Percentiles rank a stretch among this genome's conserved stretches.
Evolutionary conservation across 1,139 yeast genomes (phyloP).

Genomic region (Nakaseomyces uthaithaninus): DNA sequence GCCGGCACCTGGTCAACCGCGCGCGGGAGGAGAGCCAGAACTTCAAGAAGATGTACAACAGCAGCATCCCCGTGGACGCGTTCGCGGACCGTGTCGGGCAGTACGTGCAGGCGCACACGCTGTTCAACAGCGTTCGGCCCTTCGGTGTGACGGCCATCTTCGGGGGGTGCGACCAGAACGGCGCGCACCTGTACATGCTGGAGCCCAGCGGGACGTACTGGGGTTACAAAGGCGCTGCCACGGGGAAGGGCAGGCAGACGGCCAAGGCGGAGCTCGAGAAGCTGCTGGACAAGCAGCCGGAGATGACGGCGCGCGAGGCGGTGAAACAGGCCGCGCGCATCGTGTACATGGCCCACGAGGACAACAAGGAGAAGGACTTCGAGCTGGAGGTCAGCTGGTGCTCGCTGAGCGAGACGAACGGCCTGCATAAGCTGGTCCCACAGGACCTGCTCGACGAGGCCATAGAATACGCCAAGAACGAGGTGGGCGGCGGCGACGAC

Average conservation of each 20-base stretch:
- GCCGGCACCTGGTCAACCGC: conserved; percentile 83
- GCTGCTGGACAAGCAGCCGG: conserved; percentile 37
- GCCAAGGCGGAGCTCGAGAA: conserved; percentile 96
- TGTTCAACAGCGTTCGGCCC: conserved; percentile 95
- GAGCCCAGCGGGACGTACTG: conserved; percentile 96
- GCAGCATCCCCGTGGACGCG: conserved; percentile 70
- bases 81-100: conserved; percentile 84
- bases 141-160: conserved; percentile 88
- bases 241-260: conserved; percentile 95
- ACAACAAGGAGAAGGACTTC: conserved; percentile 92
- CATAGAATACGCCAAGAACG: conserved; percentile 69
- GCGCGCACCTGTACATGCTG: conserved; percentile 89
- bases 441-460: conserved; percentile 75
- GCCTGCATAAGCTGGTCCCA: conserved; percentile 76
- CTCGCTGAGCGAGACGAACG: conserved; percentile 63
- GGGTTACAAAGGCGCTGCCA: conserved; percentile 97
- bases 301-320: conserved; percentile 71
- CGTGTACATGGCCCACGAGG: conserved; percentile 91
- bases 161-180: conserved; percentile 86
- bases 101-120: conserved; percentile 90
- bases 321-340: conserved; percentile 90
- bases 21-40: conserved; percentile 88
- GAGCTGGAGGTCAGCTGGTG: conserved; percentile 93
- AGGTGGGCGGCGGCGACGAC: conserved; percentile 67
- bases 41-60: conserved; percentile 71